Conservation (phyloP, 2,329 filamentous ascomycete species). For the Dendryphion nanum region DNA sequence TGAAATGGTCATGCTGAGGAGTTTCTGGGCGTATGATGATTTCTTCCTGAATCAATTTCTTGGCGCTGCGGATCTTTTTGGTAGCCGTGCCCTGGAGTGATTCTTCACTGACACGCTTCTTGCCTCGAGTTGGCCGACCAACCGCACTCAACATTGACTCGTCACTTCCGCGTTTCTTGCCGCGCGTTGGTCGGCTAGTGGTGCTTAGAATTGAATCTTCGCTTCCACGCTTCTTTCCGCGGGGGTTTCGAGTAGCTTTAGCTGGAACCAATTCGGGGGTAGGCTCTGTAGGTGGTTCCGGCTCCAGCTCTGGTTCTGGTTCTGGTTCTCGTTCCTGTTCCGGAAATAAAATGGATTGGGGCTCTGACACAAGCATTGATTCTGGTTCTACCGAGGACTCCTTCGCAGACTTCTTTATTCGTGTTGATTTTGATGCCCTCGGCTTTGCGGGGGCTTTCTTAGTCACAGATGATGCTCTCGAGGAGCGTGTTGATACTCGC, state of each 20-base stretch:
- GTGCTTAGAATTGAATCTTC: constrained; percentile 4
- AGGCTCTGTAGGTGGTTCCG: neutral
- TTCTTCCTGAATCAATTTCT: neutral
- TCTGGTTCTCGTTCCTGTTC: neutral
- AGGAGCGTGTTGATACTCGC: constrained; percentile 23
- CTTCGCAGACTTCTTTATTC: constrained; percentile 7
- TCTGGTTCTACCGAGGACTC: neutral
- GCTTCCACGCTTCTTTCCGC: constrained; percentile 19
- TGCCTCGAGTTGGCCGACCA: constrained; percentile 10
- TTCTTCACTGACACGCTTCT: constrained; percentile 38
- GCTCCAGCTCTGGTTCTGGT: neutral
- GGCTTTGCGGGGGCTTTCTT: constrained; percentile 7
- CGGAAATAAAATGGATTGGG: neutral
- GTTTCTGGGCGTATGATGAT: too few species aligned
- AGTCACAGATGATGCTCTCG: constrained; percentile 5
- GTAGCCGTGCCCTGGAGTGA: neutral
- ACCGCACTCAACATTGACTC: neutral
- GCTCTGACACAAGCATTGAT: neutral
- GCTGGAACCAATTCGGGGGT: constrained; percentile 1
- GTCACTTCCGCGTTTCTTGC: constrained; percentile 1
- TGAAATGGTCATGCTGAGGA: neutral
- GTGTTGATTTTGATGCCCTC: neutral
- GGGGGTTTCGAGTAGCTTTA: constrained; percentile 7
- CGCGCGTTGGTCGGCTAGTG: neutral
- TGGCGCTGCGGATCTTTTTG: neutral